Evolutionary conservation across 441 rosid species (phyloP), one percentile per base, ranked within the genome.

Genomic region (Flueggea neowawraea): DNA sequence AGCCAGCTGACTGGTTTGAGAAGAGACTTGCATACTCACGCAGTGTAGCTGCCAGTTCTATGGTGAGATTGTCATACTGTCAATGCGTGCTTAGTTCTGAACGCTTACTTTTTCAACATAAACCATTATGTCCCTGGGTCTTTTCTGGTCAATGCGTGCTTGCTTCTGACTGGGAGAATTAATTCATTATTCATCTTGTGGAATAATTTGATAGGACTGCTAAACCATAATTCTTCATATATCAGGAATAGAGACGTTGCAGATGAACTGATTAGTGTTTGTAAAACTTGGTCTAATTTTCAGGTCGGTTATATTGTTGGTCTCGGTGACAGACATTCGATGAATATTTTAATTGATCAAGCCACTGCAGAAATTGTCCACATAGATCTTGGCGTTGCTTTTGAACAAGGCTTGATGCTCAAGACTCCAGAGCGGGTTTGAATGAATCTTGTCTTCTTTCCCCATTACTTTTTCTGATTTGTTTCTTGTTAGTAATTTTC

Each of bases 261-360:
- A 43, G 45, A 43, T 43, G 10, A 22, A 22, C 28, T 22, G 57
- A 12, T 16, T 39, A 63, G 32, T 49, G 54, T 17, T 5, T 22
- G 28, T 60, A 52, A 64, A 52, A 52, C 49, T 64, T 74, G 60
- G 16, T 61, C 67, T 61, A 12, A 47, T 47, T 58, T 73, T 64
- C 84, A 95, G 99, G 99, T 95, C 59, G 98, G 98, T 33, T 95
- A 95, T 79, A 88, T 95, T 58, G 99, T 95, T 61, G 99, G 99
- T 66, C 98, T 95, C 56, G 99, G 98, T 63, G 99, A 95, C 73
- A 86, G 99, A 55, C 99, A 95, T 80, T 76, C 98, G 56, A 85
- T 82, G 95, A 95, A 95, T 79, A 85, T 95, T 64, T 76, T 91
- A 77, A 89, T 95, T 54, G 99, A 95, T 78, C 96, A 95, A 79